phyloP scores from a whole-genome alignment of 139 green algal species.

The Zygnema circumcarinatum region DNA sequence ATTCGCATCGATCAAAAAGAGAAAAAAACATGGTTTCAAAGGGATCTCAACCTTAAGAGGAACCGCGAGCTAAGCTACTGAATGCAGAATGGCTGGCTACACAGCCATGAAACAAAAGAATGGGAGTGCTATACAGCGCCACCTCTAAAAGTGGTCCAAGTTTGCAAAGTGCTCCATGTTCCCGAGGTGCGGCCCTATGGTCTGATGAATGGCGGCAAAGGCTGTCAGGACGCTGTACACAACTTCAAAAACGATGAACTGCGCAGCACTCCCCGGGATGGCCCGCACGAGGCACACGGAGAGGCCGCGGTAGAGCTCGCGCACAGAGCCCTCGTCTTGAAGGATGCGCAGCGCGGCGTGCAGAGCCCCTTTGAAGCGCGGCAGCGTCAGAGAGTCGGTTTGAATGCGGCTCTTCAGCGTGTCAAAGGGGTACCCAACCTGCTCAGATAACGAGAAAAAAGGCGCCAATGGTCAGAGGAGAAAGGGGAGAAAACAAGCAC shows the following conservation, averaged over 20 bases:
- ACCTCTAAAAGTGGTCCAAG: slow-evolving; percentile 13
- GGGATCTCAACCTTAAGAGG: too few relatives aligned
- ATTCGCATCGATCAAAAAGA: too few relatives aligned
- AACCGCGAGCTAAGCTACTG: too few relatives aligned
- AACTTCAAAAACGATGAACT: slow-evolving; percentile 55
- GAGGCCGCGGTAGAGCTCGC: slow-evolving; percentile 40
- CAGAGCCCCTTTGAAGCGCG: slow-evolving; percentile 22
- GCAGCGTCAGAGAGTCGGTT: slow-evolving; percentile 41
- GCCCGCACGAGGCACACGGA: slow-evolving; percentile 49
- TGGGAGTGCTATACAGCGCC: not conserved
- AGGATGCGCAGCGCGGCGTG: slow-evolving; percentile 12
- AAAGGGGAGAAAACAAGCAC: not conserved
- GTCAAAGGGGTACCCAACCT: slow-evolving; percentile 50
- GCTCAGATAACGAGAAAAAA: not conserved
- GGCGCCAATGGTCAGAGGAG: not conserved
- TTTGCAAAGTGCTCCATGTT: slow-evolving; percentile 39
- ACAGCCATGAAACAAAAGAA: not conserved
- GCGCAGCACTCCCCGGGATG: slow-evolving; percentile 37
- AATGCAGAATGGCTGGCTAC: not conserved
- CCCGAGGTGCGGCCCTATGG: not conserved
- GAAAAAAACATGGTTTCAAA: too few relatives aligned
- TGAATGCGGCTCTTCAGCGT: slow-evolving; percentile 53
- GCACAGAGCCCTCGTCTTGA: slow-evolving; percentile 16
- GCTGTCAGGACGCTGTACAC: slow-evolving; percentile 14
- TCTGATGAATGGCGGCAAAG: not conserved